Base-by-base conservation (phyloP, 306 rosid species). In the Bauhinia variegata region DNA sequence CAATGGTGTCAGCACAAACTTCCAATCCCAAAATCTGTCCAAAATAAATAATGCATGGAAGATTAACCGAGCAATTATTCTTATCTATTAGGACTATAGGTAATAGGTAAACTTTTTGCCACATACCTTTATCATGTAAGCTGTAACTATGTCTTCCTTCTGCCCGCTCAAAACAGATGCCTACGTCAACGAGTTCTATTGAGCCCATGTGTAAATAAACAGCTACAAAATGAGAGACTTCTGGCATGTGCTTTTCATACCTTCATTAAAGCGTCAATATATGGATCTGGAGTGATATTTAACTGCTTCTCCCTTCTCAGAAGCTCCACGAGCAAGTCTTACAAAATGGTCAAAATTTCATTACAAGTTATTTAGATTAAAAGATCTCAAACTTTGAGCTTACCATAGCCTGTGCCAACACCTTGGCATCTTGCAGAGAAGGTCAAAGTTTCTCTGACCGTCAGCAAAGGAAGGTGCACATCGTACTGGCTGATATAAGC, bases 401-500 rank as follows among this genome's bases (percentile, higher is more conserved):
- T 30, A 69, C 80, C 80, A 18, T 37, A 55, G 39, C 75, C 43
- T 43, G 71, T 33, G 7, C 71, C 75, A 62, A 76, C 80, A 11
- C 80, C 75, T 68, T 69, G 71, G 47, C 70, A 69, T 68, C 60
- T 76, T 34, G 75, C 71, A 44, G 80, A 76, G 71, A 68, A 76
- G 7, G 75, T 53, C 44, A 76, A 44, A 48, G 80, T 76, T 69
- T 68, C 80, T 47, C 80, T 47, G 41, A 69, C 80, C 16, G 75
- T 76, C 63, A 76, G 18, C 19, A 56, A 44, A 14, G 67, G 75
- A 54, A 69, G 17, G 30, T 76, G 80, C 61, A 76, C 56, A 69
- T 76, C 75, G 11, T 76, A 36, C 15, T 68, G 65, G 54, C 37
- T 68, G 63, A 68, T 68, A 68, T 55, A 55, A 43, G 65, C 44